Percentiles rank a stretch among this genome's conserved stretches.
Conservation (phyloP, 352 stramenopile genomes). For the Globisporangium nunn region DNA sequence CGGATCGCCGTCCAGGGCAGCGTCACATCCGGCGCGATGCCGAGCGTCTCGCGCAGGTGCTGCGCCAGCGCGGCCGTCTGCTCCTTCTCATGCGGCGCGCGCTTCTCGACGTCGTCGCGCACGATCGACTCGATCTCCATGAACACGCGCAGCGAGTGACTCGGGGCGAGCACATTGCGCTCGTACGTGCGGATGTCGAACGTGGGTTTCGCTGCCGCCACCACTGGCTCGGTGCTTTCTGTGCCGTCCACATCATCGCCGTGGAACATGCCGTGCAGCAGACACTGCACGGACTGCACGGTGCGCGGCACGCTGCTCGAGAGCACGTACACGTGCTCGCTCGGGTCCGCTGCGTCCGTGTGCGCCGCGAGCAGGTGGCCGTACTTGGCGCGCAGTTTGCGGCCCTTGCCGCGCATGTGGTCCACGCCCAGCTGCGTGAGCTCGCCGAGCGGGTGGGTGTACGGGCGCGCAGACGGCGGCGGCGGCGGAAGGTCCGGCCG, state of each 20-base stretch:
- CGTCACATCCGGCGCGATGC: conserved; percentile 31
- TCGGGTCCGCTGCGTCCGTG: conserved; percentile 11
- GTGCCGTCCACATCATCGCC: conserved; percentile 13
- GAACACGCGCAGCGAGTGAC: conserved; percentile 58
- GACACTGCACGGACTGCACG: conserved; percentile 71
- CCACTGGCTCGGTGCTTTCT: neutral
- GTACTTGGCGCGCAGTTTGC: conserved; percentile 39
- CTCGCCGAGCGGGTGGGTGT: conserved; percentile 42
- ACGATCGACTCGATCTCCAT: conserved; percentile 67
- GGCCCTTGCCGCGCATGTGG: conserved; percentile 65
- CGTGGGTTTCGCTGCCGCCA: conserved; percentile 14
- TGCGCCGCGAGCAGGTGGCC: conserved; percentile 22
- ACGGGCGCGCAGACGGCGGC: conserved; percentile 27
- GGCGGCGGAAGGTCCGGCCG: conserved; percentile 36
- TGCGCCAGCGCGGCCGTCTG: conserved; percentile 25
- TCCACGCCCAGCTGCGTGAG: conserved; percentile 60
- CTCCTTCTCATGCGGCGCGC: conserved; percentile 18
- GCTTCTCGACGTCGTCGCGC: conserved; percentile 36
- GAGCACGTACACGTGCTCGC: conserved; percentile 63
- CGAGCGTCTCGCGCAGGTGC: conserved; percentile 36
- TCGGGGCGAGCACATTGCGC: conserved; percentile 53
- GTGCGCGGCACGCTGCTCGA: conserved; percentile 70
- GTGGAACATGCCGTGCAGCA: conserved; percentile 68
- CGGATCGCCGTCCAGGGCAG: conserved; percentile 73
- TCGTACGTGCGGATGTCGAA: conserved; percentile 62